Base-by-base conservation (phyloP, 2,329 filamentous ascomycete species). In the Colletotrichum magnum region DNA sequence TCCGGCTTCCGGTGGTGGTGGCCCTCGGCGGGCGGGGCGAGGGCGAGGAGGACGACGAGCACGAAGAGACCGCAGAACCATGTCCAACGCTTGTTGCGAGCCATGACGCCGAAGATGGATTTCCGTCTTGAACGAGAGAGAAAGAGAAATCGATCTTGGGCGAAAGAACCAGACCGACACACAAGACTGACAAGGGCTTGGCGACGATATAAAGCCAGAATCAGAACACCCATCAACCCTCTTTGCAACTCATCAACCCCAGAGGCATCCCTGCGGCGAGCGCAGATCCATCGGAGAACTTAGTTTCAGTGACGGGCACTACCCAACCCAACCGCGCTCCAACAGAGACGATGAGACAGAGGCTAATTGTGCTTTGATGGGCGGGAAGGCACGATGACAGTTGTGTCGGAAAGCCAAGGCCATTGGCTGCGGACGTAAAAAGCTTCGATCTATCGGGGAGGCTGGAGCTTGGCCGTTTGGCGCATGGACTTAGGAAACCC, bases 351-450 rank as follows among this genome's bases (percentile, higher is more conserved):
- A 32, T 69, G 67, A 67, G 62, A 67, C 67, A 67, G 67, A 67
- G 67, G 56, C 21, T 69, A 67, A 61, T 67, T 69, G 18, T 56
- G 67, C 67, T 61, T 69, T 50, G 67, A 67, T 69, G 50, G 53
- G 43, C 39, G 43, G 56, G 57, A 32, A 47, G 56, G 41, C 41
- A 43, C 41, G 41, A 43, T n/a, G 41, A 43, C 41, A 15, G 41
- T 43, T 43, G 41, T 15, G 16, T 15, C 6, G 15, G 13, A 15
- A 15, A 43, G 41, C 32, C 10, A n/a, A n/a, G 32, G 32, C 15
- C 43, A 51, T 62, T 67, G 58, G 58, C 45, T 36, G 32, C 32
- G 7, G 32, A 36, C 45, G 28, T 5, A 18, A n/a, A 32, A 41
- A 15, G 12, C 9, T 47, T 36, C 32, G 3, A 9, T 36, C 4